Base-by-base conservation (phyloP, 208 protist species). In the Trypanosoma rangeli region DNA sequence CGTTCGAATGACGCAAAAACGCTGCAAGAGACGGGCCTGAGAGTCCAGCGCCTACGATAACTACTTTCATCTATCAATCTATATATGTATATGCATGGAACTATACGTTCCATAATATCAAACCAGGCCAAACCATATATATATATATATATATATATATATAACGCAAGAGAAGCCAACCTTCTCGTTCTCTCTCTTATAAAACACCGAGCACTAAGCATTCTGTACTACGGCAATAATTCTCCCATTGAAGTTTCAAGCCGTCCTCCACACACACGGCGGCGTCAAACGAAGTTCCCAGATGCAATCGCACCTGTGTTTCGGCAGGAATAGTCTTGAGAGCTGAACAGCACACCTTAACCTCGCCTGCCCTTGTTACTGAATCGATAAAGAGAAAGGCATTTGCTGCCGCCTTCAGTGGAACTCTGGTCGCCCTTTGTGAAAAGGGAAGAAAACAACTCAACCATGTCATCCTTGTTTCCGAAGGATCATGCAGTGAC, bases 1-100 rank as follows among this genome's bases (percentile, higher is more conserved):
- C 73, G 68, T 94, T 96, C 15, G 94, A 73, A 15, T 87, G 78
- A 20, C 85, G 73, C 29, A 96, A 64, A 63, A 96, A 94, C 15
- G 79, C 74, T 7, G 89, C 92, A 20, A 96, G 74, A 13, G 89
- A 87, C 28, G 94, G 76, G 44, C 92, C 92, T 0, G 88, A 90
- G 1, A 96, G 78, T 16, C 92, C 92, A 22, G 89, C 92, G 35
- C 92, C 92, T 1, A 96, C 92, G 22, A 96, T 89, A 12, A 96
- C 84, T 24, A 96, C 87, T 15, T 89, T 73, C 88, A 96, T 94
- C 9, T 2, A 15, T 33, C 18, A 33, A 53, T 3, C 5, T 31
- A 22, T 31, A 1, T 0, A n/a, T 13, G 9, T 44, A 31, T 35
- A 35, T 39, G n/a, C n/a, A 2, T 31, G 33, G 24, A 59, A n/a